A percentile compares a stretch with the other conserved stretches of the same genome.
Evolutionary conservation across 306 rosid genomes (phyloP).

Genomic region (Arachis hypogaea): DNA sequence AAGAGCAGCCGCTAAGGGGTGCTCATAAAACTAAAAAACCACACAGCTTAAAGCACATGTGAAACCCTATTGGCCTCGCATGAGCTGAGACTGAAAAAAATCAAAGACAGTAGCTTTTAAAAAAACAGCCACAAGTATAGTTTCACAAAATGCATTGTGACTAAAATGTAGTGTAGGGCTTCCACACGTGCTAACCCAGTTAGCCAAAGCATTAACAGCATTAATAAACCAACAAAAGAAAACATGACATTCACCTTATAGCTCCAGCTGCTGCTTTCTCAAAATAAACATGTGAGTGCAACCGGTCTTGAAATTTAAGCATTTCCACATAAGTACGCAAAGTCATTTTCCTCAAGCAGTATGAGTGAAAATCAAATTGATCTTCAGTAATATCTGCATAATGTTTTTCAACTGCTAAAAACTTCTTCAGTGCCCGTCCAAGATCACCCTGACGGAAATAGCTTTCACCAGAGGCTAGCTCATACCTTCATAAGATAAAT

Average conservation of each 20-base stretch:
- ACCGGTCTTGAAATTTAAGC: constrained; percentile 96
- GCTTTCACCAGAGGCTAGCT: constrained; percentile 97
- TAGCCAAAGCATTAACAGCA: constrained; percentile 28
- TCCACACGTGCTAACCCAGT: background rate
- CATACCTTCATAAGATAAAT: constrained; percentile 68
- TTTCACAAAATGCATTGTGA: constrained; percentile 9
- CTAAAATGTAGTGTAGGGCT: constrained; percentile 18
- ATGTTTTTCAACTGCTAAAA: constrained; percentile 96
- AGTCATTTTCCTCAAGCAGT: constrained; percentile 98
- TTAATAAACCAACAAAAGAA: constrained; percentile 25
- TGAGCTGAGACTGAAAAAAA: constrained; percentile 11
- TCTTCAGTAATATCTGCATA: constrained; percentile 96
- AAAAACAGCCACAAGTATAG: constrained; percentile 16
- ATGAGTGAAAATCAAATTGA: constrained; percentile 98
- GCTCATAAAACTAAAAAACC: background rate
- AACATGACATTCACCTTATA: constrained; percentile 62
- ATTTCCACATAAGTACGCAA: constrained; percentile 93
- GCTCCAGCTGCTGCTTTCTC: constrained; percentile 98
- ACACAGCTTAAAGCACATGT: background rate
- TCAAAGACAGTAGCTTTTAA: background rate
- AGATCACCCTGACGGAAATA: constrained; percentile 93
- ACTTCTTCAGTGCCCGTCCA: constrained; percentile 84
- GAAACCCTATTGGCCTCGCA: constrained; percentile 3
- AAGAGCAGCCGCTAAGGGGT: too few species aligned
- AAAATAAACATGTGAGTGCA: constrained; percentile 92